phyloP scores from a whole-genome alignment of 306 rosid genomes.

The Quercus glauca region DNA sequence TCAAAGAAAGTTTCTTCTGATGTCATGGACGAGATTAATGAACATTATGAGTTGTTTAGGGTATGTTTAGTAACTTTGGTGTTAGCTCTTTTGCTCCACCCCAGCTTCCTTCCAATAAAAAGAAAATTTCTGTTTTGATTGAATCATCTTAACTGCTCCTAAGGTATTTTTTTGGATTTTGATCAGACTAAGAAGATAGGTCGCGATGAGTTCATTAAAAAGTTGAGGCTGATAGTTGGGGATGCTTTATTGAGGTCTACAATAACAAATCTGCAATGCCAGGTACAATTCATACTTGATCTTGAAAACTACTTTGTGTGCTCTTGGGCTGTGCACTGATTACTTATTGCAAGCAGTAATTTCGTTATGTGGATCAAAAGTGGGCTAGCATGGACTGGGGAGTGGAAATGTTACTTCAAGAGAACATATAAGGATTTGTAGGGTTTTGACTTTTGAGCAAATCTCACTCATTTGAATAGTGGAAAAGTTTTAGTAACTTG shows the following conservation, averaged over 20 bases:
- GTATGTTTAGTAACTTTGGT: slow-evolving; percentile 40
- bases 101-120: neutral
- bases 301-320: neutral
- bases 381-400: neutral
- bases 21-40: slow-evolving; percentile 40
- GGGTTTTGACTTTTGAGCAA: neutral
- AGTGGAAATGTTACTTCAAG: neutral
- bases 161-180: neutral
- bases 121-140: neutral
- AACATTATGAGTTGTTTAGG: slow-evolving; percentile 48
- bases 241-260: slow-evolving; percentile 65
- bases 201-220: slow-evolving; percentile 67
- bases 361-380: neutral
- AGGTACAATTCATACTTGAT: slow-evolving; percentile 37
- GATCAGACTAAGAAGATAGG: slow-evolving; percentile 59
- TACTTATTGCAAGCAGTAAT: neutral
- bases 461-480: neutral
- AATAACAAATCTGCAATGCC: slow-evolving; percentile 46
- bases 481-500: neutral
- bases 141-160: slow-evolving; percentile 6
- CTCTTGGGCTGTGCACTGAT: neutral
- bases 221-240: slow-evolving; percentile 73
- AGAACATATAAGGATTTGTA: neutral
- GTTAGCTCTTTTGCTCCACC: neutral
- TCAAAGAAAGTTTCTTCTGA: slow-evolving; percentile 41